Evolutionary conservation across 306 rosid genomes (phyloP).

Genomic region (Hippophae rhamnoides): DNA sequence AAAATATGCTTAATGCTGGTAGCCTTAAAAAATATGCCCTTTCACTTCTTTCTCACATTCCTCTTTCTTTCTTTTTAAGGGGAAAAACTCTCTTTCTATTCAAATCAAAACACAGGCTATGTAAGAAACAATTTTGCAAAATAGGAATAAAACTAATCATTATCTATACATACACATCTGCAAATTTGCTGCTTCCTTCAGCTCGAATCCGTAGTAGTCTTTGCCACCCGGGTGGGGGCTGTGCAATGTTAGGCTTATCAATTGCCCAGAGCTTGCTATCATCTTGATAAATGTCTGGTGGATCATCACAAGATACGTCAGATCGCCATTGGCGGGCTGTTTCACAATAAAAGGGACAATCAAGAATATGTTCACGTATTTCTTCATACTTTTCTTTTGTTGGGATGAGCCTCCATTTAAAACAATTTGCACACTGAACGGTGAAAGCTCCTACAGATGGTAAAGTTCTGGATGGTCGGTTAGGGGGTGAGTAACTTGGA

Average conservation of each 20-base stretch:
- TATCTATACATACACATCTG: constrained; percentile 59
- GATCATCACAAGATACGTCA: constrained; percentile 67
- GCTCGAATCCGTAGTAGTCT: constrained; percentile 71
- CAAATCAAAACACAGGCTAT: background rate
- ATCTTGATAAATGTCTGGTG: constrained; percentile 79
- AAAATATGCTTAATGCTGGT: too few relatives aligned
- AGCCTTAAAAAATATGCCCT: too few relatives aligned
- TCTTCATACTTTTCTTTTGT: constrained; percentile 83
- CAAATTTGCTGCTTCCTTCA: constrained; percentile 87
- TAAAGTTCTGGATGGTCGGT: constrained; percentile 39
- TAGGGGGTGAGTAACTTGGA: constrained; percentile 13
- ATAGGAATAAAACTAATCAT: background rate
- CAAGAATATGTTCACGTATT: constrained; percentile 70
- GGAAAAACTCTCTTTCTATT: too few relatives aligned
- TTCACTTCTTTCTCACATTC: too few relatives aligned
- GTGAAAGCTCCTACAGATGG: constrained; percentile 80
- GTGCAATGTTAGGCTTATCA: constrained; percentile 88
- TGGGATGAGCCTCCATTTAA: constrained; percentile 94
- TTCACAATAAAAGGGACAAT: constrained; percentile 62
- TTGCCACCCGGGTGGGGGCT: constrained; percentile 87
- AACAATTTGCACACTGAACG: constrained; percentile 83
- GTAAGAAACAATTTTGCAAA: background rate
- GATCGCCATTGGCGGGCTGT: constrained; percentile 83
- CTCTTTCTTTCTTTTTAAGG: too few relatives aligned
- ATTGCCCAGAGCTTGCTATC: constrained; percentile 89